Evolutionary conservation across 257 asterid genomes (phyloP), one percentile per base, ranked within the genome.

Genomic region (Nicotiana benthamiana): DNA sequence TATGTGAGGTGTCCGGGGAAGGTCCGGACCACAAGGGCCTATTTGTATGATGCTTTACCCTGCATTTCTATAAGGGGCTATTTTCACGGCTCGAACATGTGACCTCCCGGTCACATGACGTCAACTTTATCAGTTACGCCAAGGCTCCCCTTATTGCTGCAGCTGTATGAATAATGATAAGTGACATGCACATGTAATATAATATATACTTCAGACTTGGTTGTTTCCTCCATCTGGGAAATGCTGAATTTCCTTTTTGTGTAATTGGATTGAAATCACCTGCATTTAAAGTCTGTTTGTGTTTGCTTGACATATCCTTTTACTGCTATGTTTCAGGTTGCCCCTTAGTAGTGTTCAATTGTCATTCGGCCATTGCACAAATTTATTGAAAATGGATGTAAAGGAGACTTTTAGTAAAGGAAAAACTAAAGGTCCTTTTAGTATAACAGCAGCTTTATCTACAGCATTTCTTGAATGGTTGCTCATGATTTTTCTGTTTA

Each of bases 391-490:
- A 79, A 91, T 93, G 93, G 93, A 89, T 61, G 80, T 56, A 27
- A 86, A 57, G 81, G 87, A 57, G 85, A 56, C 59, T 81, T 85
- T 67, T 74, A 79, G 77, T 43, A 75, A 81, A 59, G 64, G 59
- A 80, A 46, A 84, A 79, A 78, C 61, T 52, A 85, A 72, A 66
- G 85, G 65, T 80, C 65, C 85, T 13, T 75, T 76, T 40, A 85
- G 83, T 75, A 85, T 94, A 16, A 62, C 79, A 60, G 84, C 89
- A 63, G 88, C 92, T 80, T 75, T 94, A 84, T 84, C 88, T 83
- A 84, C 94, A 43, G 98, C 97, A 32, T 81, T 94, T 85, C 89
- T 80, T 63, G 98, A 94, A 86, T 94, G 98, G 98, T 76, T 90
- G 84, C 86, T 94, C 43, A 89, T 94, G 80, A 84, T 88, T 68